These are phyloP conservation scores for Fonsecaea nubica DNA, from an alignment of 2,329 filamentous ascomycete species.

Conservation along the genomic window DNA sequence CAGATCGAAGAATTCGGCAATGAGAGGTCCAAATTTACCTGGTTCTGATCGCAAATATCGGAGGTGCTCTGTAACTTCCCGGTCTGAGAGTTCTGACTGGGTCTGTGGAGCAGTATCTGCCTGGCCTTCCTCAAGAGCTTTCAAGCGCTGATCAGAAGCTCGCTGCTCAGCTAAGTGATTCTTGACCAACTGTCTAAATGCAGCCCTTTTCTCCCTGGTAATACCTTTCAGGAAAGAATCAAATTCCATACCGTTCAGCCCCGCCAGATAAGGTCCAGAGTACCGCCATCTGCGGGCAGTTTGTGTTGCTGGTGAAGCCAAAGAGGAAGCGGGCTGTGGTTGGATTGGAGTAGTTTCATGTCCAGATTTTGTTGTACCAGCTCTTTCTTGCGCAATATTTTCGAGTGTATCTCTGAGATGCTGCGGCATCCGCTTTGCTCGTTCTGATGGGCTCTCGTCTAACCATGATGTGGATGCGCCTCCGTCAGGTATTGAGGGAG, in stretches of 20 bases:
- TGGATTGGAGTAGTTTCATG: constrained; percentile 7
- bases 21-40: constrained; percentile 58
- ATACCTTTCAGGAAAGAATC: constrained; percentile 57
- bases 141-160: constrained; percentile 46
- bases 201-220: constrained; percentile 31
- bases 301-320: constrained; percentile 4
- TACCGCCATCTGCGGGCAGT: constrained; percentile 58
- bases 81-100: constrained; percentile 48
- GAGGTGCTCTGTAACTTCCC: constrained; percentile 56
- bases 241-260: constrained; percentile 64
- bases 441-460: constrained; percentile 19
- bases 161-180: constrained; percentile 44
- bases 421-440: constrained; percentile 32
- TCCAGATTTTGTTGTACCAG: constrained; percentile 9
- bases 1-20: constrained; percentile 64
- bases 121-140: constrained; percentile 51
- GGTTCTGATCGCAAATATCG: constrained; percentile 52
- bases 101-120: constrained; percentile 43
- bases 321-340: constrained; percentile 7
- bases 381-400: constrained; percentile 20
- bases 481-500: constrained; percentile 1
- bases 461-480: constrained; percentile 28
- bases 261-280: constrained; percentile 64
- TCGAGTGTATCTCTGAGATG: constrained; percentile 32
- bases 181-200: constrained; percentile 47